A percentile compares a stretch with the other conserved stretches of the same genome.
phyloP scores from a whole-genome alignment of 495 filamentous ascomycete species.

The Polyplosphaeria fusca region DNA sequence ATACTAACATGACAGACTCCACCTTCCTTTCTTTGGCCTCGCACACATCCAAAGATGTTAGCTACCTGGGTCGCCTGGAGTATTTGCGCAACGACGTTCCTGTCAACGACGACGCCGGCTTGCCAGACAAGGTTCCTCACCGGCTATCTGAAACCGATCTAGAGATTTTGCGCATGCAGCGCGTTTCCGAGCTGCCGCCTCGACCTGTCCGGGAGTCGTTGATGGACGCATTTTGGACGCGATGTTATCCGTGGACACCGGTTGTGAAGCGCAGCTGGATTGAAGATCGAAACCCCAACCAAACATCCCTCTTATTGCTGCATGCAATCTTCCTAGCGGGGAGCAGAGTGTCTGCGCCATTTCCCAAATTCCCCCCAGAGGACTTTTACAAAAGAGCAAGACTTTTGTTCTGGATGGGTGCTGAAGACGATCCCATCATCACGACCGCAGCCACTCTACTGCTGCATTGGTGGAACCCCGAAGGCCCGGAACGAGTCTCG shows the following conservation, averaged over 20 bases:
- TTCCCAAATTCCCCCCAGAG: constrained; percentile 18
- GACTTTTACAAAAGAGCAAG: constrained; percentile 30
- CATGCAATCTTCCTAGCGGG: constrained; percentile 31
- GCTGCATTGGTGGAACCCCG: constrained; percentile 35
- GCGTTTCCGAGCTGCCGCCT: constrained; percentile 28
- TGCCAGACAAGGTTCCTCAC: constrained; percentile 19
- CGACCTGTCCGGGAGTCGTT: constrained; percentile 25
- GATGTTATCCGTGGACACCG: constrained; percentile 32
- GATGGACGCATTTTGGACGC: constrained; percentile 30
- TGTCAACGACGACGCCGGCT: constrained; percentile 26
- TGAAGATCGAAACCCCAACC: constrained; percentile 11
- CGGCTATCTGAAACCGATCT: constrained; percentile 29
- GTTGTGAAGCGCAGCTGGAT: constrained; percentile 30
- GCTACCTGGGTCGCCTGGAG: constrained; percentile 29
- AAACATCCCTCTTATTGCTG: constrained; percentile 20
- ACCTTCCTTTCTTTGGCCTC: constrained; percentile 2
- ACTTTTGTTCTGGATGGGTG: constrained; percentile 33
- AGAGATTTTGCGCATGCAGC: constrained; percentile 28
- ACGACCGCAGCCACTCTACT: constrained; percentile 20
- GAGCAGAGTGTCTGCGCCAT: constrained; percentile 16
- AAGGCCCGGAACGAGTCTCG: constrained; percentile 29
- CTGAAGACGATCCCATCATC: constrained; percentile 29
- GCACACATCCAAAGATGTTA: constrained; percentile 4
- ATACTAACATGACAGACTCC: constrained; percentile 7
- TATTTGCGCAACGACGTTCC: constrained; percentile 32